Percentiles rank a stretch among this genome's conserved stretches.
Conservation (phyloP, 371 early-diverging fungal genomes). For the Rhizopus sp. region DNA sequence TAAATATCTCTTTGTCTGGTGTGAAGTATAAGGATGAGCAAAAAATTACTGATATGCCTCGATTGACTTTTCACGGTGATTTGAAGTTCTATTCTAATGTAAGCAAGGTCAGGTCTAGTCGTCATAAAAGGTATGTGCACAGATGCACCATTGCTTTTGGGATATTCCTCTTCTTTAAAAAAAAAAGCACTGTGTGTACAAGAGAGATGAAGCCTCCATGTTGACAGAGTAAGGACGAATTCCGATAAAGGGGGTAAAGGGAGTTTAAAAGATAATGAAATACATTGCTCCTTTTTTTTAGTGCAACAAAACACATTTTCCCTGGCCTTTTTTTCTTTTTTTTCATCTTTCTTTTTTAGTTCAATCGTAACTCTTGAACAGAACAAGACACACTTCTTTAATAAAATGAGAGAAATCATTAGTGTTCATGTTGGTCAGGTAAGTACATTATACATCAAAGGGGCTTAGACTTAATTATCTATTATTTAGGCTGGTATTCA, state of each 20-base stretch:
- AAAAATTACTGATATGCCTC: too few species aligned
- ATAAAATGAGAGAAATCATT: conserved; percentile 95
- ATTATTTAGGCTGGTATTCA: conserved; percentile 92
- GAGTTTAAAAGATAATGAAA: conserved; percentile 6
- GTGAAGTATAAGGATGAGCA: too few species aligned
- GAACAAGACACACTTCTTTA: conserved; percentile 13
- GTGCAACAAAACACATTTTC: conserved; percentile 4
- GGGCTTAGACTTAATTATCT: not conserved
- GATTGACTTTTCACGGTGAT: too few species aligned
- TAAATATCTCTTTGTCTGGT: too few species aligned
- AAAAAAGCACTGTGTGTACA: too few species aligned
- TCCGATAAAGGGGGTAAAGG: not conserved
- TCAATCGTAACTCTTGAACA: conserved; percentile 9
- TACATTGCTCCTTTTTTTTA: conserved; percentile 6
- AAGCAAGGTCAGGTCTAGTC: too few species aligned
- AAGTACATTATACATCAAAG: not conserved
- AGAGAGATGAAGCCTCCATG: too few species aligned
- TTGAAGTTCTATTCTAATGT: too few species aligned
- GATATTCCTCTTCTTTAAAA: too few species aligned
- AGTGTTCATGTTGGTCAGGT: conserved; percentile 86
- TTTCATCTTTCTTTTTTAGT: conserved; percentile 19
- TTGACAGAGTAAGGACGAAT: too few species aligned
- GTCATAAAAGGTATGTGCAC: too few species aligned
- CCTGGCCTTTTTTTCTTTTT: conserved; percentile 2
- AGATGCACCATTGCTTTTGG: too few species aligned